A percentile compares a stretch with the other conserved stretches of the same genome.
Evolutionary conservation across 1,139 yeast genomes (phyloP).

Genomic region (Candida sp.): DNA sequence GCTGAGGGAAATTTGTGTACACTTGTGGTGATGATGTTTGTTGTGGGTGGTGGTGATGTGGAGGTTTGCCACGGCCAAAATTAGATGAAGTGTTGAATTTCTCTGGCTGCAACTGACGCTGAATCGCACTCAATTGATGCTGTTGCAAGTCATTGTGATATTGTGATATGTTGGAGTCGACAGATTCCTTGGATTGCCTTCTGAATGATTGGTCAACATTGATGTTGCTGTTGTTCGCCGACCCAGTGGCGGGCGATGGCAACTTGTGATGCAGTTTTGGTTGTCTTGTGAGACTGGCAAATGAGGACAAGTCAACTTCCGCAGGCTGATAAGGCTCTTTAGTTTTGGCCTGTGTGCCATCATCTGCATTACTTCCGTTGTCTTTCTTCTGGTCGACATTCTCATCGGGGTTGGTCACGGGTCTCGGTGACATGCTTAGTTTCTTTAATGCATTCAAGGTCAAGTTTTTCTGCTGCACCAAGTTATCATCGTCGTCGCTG

Average conservation of each 20-base stretch:
- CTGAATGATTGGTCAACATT: background rate
- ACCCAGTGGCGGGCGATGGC: conserved; percentile 8
- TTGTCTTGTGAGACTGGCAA: conserved; percentile 52
- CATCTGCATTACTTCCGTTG: background rate
- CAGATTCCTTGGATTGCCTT: background rate
- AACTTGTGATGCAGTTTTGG: conserved; percentile 25
- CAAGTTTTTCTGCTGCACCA: conserved; percentile 45
- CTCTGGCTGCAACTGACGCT: conserved; percentile 13
- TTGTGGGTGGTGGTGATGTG: conserved; percentile 7
- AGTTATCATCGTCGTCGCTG: conserved; percentile 32
- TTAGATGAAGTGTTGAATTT: conserved; percentile 11
- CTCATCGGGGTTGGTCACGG: conserved; percentile 25
- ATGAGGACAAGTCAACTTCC: conserved; percentile 54
- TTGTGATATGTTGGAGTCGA: conserved; percentile 9
- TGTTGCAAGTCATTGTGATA: conserved; percentile 14
- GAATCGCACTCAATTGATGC: conserved; percentile 13
- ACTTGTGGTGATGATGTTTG: conserved; percentile 4
- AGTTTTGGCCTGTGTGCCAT: conserved; percentile 8
- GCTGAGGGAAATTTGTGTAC: conserved; percentile 5
- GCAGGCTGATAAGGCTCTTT: conserved; percentile 55
- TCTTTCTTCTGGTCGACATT: background rate
- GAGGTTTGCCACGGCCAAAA: background rate
- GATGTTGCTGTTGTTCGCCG: background rate
- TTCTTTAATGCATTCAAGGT: conserved; percentile 52
- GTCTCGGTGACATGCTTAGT: conserved; percentile 48